Percentiles rank a stretch among this genome's conserved stretches.
phyloP scores from a whole-genome alignment of 192 early-diverging fungal genomes.

The Rhizophagus prolifer region DNA sequence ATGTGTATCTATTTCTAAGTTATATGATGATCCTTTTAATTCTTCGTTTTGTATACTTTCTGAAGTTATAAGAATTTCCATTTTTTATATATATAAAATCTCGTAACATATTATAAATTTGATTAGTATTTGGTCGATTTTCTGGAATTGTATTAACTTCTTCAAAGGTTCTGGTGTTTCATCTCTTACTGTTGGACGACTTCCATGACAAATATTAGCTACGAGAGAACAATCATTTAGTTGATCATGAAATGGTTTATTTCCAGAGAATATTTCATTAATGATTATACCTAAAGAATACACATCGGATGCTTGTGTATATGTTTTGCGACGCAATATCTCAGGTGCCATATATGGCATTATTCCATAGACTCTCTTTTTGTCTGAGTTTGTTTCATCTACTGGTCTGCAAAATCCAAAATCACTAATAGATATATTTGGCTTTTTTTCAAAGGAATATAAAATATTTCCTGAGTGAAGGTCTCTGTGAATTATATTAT shows the following conservation, averaged over 20 bases:
- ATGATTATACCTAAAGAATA: constrained; percentile 43
- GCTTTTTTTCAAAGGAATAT: no score
- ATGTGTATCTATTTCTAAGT: no score
- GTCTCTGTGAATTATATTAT: no score
- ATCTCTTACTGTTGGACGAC: not conserved
- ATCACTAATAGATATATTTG: no score
- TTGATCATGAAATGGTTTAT: constrained; percentile 28
- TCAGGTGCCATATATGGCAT: constrained; percentile 43
- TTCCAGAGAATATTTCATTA: constrained; percentile 39
- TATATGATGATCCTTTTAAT: no score
- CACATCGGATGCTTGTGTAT: constrained; percentile 37
- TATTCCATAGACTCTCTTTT: constrained; percentile 20
- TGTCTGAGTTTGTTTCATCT: no score
- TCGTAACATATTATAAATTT: not conserved
- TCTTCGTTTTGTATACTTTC: no score
- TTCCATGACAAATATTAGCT: not conserved
- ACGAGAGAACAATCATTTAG: not conserved
- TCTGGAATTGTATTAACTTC: not conserved
- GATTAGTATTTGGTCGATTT: not conserved
- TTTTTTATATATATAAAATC: not conserved
- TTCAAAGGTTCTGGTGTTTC: not conserved
- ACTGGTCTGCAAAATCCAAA: no score
- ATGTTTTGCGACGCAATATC: constrained; percentile 28
- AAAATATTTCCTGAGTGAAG: no score
- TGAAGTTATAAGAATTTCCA: not conserved